phyloP scores from a whole-genome alignment of 345 rosid species.

The Populus ilicifolia region DNA sequence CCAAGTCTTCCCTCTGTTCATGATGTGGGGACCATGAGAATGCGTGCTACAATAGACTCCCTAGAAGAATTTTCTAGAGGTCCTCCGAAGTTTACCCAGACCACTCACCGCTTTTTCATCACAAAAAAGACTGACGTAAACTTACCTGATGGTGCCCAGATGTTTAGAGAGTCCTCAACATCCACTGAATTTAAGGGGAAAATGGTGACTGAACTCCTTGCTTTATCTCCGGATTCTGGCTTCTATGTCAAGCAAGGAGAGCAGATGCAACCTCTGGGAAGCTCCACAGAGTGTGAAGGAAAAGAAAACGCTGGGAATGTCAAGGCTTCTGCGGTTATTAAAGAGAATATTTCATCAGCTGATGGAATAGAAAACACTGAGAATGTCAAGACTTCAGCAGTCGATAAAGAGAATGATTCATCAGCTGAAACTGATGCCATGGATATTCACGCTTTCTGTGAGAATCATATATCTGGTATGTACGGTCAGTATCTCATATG shows the following conservation, averaged over 20 bases:
- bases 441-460: constrained; percentile 55
- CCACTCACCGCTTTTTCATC: constrained; percentile 35
- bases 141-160: constrained; percentile 38
- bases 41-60: constrained; percentile 43
- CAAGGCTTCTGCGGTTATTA: constrained; percentile 23
- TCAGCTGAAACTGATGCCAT: constrained; percentile 66
- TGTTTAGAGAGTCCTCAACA: constrained; percentile 34
- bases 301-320: constrained; percentile 26
- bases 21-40: constrained; percentile 48
- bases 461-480: constrained; percentile 45
- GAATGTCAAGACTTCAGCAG: constrained; percentile 22
- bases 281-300: constrained; percentile 49
- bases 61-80: constrained; percentile 24
- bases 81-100: constrained; percentile 34
- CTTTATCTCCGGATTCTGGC: constrained; percentile 40
- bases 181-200: constrained; percentile 45
- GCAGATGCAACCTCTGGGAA: constrained; percentile 50
- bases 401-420: constrained; percentile 45
- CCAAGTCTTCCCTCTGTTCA: constrained; percentile 26
- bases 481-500: background rate
- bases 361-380: constrained; percentile 34
- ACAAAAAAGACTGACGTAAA: constrained; percentile 36
- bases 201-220: constrained; percentile 37
- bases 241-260: constrained; percentile 42
- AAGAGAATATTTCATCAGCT: constrained; percentile 40